Base-by-base conservation (phyloP, 2,329 filamentous ascomycete genomes). In the Alternaria solani region DNA sequence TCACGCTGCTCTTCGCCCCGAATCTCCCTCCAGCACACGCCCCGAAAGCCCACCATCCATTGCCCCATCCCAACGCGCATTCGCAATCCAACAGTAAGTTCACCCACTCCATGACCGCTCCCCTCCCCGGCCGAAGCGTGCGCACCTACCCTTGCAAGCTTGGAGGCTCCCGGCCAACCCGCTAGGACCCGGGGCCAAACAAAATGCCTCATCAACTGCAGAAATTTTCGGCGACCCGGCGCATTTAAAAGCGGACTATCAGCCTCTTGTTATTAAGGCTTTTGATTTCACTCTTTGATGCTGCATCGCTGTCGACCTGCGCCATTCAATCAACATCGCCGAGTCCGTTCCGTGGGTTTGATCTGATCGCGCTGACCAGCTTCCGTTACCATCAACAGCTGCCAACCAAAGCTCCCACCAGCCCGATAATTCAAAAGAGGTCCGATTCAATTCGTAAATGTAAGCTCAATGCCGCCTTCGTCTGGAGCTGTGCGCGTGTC, bases 141-240 rank as follows among this genome's bases (percentile, higher is more conserved):
- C 59, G 66, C 64, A 41, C 42, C 59, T 53, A 61, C 65, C 67
- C 66, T 60, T 56, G 55, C 63, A 64, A 67, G 60, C 65, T 64
- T 61, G 48, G 55, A 53, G 63, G 20, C 65, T 64, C 62, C 73
- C 73, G 69, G 69, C 59, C 62, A 58, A 57, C 65, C 70, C 72
- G 68, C 67, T 67, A 51, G 67, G 69, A 68, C 67, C 73, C 71
- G 67, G 63, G 63, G 59, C 70, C 67, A 74, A 72, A 71, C 72
- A 72, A 75, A 77, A 76, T 76, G 67, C 75, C 75, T 75, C 74
- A 77, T 64, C 51, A 62, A 55, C 51, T 66, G 71, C 70, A 75
- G 71, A 73, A 71, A 66, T 73, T 76, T 77, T 76, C 71, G 67
- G 72, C 65, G 43, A 68, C 47, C 64, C 63, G 65, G 64, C 60